Percentiles rank a stretch among this genome's conserved stretches.
Conservation (phyloP, 305 asterid species). For the Euphrasia arctica region DNA sequence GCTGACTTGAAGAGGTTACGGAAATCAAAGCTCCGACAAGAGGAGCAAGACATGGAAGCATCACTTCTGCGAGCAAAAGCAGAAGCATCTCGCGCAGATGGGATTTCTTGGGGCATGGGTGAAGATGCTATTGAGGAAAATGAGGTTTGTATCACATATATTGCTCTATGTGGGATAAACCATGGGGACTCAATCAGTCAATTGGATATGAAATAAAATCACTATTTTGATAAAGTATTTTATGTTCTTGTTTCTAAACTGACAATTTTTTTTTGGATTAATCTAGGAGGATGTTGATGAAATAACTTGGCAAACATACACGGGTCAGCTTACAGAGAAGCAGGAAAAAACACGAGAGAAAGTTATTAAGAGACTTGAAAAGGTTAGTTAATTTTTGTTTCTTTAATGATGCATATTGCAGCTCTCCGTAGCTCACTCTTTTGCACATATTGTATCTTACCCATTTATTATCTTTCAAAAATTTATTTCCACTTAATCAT, state of each 20-base stretch:
- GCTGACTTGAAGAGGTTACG: conserved; percentile 69
- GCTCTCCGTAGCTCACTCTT: conserved; percentile 12
- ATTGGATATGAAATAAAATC: background rate
- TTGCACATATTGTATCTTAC: conserved; percentile 9
- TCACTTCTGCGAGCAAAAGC: conserved; percentile 83
- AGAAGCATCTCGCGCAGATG: conserved; percentile 89
- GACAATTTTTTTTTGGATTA: conserved; percentile 22
- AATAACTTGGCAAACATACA: conserved; percentile 97
- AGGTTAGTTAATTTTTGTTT: conserved; percentile 48
- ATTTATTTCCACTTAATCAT: background rate
- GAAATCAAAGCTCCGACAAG: conserved; percentile 57
- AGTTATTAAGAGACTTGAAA: conserved; percentile 90
- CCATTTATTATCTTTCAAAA: background rate
- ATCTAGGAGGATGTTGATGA: conserved; percentile 88
- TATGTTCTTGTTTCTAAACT: conserved; percentile 20
- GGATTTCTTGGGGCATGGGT: conserved; percentile 96
- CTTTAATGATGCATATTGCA: conserved; percentile 9
- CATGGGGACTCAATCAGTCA: background rate
- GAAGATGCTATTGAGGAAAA: conserved; percentile 96
- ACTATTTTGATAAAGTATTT: background rate
- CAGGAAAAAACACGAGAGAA: conserved; percentile 97
- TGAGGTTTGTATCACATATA: conserved; percentile 53
- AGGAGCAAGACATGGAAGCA: conserved; percentile 88
- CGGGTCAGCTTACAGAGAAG: conserved; percentile 96
- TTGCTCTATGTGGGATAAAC: conserved; percentile 13